Conservation (phyloP, 2,329 filamentous ascomycete species). For the Curvularia spicifera region DNA sequence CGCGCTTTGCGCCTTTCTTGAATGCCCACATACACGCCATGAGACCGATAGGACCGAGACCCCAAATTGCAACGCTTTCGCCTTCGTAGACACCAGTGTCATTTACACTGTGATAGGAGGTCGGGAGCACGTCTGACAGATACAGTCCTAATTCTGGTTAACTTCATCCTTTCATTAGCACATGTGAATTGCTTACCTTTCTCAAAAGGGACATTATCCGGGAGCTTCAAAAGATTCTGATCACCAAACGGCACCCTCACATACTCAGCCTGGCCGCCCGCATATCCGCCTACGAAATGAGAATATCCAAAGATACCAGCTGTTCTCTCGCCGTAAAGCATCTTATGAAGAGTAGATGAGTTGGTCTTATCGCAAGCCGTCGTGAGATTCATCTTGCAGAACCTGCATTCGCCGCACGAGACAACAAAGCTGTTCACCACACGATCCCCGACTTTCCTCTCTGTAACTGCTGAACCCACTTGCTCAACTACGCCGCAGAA, state of each 20-base stretch:
- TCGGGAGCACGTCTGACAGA: constrained; percentile 79
- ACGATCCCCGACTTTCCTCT: constrained; percentile 54
- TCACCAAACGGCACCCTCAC: constrained; percentile 81
- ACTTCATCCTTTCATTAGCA: neutral
- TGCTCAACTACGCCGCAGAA: constrained; percentile 59
- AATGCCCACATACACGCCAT: constrained; percentile 73
- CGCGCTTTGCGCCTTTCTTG: constrained; percentile 71
- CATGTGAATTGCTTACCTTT: constrained; percentile 53
- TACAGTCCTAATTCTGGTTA: constrained; percentile 61
- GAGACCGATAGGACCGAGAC: constrained; percentile 81
- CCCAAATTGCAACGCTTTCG: constrained; percentile 83
- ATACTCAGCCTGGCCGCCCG: constrained; percentile 86
- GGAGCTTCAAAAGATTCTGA: constrained; percentile 79
- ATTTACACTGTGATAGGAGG: constrained; percentile 80
- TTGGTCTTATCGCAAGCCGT: constrained; percentile 83
- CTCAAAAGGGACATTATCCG: constrained; percentile 80
- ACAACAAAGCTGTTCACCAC: constrained; percentile 90
- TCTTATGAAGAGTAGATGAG: constrained; percentile 70
- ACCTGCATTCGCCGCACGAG: constrained; percentile 71
- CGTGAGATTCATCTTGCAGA: constrained; percentile 77
- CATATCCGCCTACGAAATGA: constrained; percentile 83
- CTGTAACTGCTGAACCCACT: constrained; percentile 52
- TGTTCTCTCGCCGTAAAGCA: constrained; percentile 79
- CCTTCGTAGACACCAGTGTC: constrained; percentile 78
- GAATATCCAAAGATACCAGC: constrained; percentile 67